Base-by-base conservation (phyloP, 2,329 filamentous ascomycete genomes). In the Mycosphaerelloides madeirae region DNA sequence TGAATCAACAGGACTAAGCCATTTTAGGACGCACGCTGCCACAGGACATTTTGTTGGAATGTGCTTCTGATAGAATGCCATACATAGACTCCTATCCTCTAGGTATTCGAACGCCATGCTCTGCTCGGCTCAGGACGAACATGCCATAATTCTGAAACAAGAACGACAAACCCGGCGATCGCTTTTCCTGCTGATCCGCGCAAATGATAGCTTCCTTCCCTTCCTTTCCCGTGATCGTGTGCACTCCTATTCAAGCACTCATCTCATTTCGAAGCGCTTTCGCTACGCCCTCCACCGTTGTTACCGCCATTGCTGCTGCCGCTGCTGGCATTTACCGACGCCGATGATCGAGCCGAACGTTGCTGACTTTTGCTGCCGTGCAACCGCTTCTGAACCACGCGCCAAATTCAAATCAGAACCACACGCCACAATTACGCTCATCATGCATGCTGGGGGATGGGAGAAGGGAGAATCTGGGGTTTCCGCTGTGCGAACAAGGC, bases 41-140 rank as follows among this genome's bases (percentile, higher is more conserved):
- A 6, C 9, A 9, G 22, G 22, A 25, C 9, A 25, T 25, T 25
- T 6, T 25, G 5, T 5, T 25, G 6, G 9, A 25, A 25, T 28
- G 18, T 41, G 43, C 43, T 20, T 40, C 42, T 46, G 45, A 41
- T 53, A 53, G 46, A 40, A 53, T 53, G 45, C 34, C 37, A 42
- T 43, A 31, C 48, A 31, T 46, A 44, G 47, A 50, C 41, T 46
- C 48, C 48, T 51, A 48, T 51, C 38, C 48, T 52, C 49, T 52
- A 54, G 52, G 47, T 48, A 41, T 50, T 49, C 45, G 49, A 48
- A 53, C 48, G 46, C 50, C 48, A 46, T 53, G 48, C 48, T 50
- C 36, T 41, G 43, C 22, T 25, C 22, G 22, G 44, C 25, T 37
- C 25, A 36, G 20, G 22, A 25, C 9, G 22, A 25, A 19, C 31